phyloP scores from a whole-genome alignment of 1,139 yeast genomes.

The Magnusiomyces ingens region DNA sequence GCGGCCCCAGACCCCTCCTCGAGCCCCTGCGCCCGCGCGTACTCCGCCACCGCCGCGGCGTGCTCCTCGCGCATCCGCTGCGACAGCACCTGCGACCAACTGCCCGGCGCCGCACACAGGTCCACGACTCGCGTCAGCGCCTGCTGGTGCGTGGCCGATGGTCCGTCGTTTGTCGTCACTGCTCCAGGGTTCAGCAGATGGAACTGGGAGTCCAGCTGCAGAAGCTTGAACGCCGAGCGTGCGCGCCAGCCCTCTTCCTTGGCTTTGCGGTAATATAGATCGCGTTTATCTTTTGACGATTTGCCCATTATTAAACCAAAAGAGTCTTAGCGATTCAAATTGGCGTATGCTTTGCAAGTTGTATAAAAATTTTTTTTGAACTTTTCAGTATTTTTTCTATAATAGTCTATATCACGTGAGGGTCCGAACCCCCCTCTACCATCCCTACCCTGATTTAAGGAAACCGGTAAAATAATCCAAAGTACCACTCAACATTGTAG shows the following conservation, averaged over 20 bases:
- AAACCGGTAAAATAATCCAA: conserved; percentile 41
- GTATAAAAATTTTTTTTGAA: background rate
- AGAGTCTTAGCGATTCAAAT: background rate
- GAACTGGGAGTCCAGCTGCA: conserved; percentile 86
- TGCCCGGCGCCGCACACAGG: conserved; percentile 97
- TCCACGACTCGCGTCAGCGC: conserved; percentile 82
- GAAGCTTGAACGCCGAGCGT: conserved; percentile 84
- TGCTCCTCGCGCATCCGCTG: conserved; percentile 48
- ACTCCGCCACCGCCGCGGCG: conserved; percentile 12
- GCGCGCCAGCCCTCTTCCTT: conserved; percentile 98
- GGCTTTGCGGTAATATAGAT: conserved; percentile 78
- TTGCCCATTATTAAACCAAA: conserved; percentile 60
- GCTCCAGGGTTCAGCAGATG: conserved; percentile 48
- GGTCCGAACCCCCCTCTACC: background rate
- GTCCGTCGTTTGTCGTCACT: too few relatives aligned
- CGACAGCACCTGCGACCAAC: conserved; percentile 96
- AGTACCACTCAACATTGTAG: conserved; percentile 77
- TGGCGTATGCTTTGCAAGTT: background rate
- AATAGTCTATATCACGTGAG: background rate
- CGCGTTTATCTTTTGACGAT: conserved; percentile 91
- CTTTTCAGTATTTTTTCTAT: background rate
- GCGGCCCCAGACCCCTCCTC: conserved; percentile 9
- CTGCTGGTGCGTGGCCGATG: background rate
- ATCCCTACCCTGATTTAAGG: background rate
- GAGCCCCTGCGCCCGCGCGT: conserved; percentile 13